These are phyloP conservation scores for Tulasnella sp. DNA, from an alignment of 768 basidiomycete genomes.

Conservation along the genomic window DNA sequence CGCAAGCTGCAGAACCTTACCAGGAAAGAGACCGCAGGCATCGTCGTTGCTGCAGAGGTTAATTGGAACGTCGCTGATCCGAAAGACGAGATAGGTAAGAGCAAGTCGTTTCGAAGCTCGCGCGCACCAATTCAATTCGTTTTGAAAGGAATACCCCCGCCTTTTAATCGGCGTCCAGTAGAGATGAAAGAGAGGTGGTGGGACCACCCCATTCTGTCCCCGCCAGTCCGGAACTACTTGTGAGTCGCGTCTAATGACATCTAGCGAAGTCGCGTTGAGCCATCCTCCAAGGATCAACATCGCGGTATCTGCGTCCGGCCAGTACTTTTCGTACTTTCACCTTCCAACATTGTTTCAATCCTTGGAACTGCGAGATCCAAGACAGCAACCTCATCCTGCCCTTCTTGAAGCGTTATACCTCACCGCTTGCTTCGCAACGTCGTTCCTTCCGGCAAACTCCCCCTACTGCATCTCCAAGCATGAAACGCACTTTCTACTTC, in stretches of 20 bases:
- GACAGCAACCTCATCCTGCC: conserved; percentile 18
- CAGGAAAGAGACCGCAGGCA: background rate
- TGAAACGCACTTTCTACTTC: conserved; percentile 24
- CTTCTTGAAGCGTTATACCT: conserved; percentile 30
- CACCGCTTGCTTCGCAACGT: conserved; percentile 26
- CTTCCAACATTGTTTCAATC: background rate
- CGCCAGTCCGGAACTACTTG: conserved; percentile 16
- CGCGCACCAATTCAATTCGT: too few species aligned
- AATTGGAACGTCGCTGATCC: background rate
- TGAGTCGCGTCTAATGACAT: background rate
- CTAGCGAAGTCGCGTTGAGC: too few species aligned
- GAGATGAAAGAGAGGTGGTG: conserved; percentile 20
- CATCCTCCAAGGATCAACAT: background rate
- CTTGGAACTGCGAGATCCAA: background rate
- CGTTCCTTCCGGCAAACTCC: background rate
- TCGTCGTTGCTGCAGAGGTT: background rate
- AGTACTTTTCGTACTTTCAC: conserved; percentile 6
- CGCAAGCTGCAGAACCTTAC: background rate
- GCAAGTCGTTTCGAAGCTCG: background rate
- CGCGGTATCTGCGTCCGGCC: background rate
- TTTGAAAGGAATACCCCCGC: background rate
- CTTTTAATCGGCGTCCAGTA: background rate
- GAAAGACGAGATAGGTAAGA: background rate
- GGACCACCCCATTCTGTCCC: background rate
- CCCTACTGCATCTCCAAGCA: conserved; percentile 14